These are phyloP conservation scores for Entophlyctis luteolus DNA, from an alignment of 192 early-diverging fungal genomes.

Conservation along the genomic window DNA sequence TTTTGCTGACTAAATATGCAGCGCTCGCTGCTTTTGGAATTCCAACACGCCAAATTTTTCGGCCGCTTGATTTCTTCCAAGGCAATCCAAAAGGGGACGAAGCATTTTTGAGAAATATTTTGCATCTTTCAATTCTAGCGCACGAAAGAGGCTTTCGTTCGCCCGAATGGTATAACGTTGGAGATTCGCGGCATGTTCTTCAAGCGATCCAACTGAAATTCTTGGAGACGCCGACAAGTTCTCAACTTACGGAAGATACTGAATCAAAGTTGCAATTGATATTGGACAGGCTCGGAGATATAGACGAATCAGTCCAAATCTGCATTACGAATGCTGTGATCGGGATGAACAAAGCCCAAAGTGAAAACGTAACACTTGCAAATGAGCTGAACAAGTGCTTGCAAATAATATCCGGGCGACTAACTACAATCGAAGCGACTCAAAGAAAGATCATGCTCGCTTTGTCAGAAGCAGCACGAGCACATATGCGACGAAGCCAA, in stretches of 20 bases:
- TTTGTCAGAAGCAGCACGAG: too few species aligned
- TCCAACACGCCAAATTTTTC: constrained; percentile 24
- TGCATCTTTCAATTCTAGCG: constrained; percentile 27
- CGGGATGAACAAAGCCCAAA: not conserved
- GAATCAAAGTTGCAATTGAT: too few species aligned
- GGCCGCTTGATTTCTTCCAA: constrained; percentile 40
- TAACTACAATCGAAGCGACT: constrained; percentile 14
- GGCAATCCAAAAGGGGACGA: constrained; percentile 39
- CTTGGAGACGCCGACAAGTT: not conserved
- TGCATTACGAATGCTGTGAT: constrained; percentile 2
- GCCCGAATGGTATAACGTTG: not conserved
- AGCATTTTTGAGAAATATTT: constrained; percentile 20
- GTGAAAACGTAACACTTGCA: constrained; percentile 11
- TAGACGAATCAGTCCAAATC: constrained; percentile 4
- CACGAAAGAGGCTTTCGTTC: constrained; percentile 4
- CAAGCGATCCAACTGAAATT: constrained; percentile 2
- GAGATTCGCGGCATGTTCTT: not conserved
- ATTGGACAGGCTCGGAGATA: not conserved
- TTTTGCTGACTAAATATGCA: not conserved
- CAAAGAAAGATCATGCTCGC: constrained; percentile 17
- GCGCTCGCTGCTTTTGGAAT: constrained; percentile 31
- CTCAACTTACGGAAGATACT: too few species aligned
- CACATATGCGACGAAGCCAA: too few species aligned
- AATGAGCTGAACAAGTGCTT: constrained; percentile 18
- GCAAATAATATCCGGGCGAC: not conserved